These are phyloP conservation scores for Luffa acutangula DNA, from an alignment of 306 rosid species.

Conservation along the genomic window DNA sequence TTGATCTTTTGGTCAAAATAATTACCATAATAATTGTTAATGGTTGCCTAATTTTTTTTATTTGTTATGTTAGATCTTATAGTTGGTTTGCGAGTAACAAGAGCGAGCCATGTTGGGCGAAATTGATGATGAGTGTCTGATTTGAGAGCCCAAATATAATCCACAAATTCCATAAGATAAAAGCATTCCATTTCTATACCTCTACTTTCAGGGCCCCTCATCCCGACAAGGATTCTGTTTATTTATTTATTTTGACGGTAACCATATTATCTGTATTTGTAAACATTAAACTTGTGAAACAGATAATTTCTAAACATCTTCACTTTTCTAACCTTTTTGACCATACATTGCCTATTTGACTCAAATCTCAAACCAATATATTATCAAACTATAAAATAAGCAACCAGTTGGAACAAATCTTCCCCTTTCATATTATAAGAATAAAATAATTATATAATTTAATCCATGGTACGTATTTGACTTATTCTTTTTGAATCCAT, in stretches of 20 bases:
- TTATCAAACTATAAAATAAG: background rate
- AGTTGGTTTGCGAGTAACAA: background rate
- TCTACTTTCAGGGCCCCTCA: background rate
- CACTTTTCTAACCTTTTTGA: constrained; percentile 2
- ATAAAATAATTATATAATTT: too few relatives aligned
- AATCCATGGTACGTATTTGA: too few relatives aligned
- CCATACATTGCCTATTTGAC: background rate
- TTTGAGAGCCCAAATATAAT: background rate
- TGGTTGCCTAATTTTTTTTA: too few relatives aligned
- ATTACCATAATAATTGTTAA: too few relatives aligned
- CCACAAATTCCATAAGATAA: background rate
- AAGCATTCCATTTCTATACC: background rate
- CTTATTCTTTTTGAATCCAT: too few relatives aligned
- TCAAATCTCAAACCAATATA: background rate
- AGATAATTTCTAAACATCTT: background rate
- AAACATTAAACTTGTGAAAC: background rate
- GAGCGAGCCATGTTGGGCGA: background rate
- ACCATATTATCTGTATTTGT: background rate
- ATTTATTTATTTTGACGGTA: background rate
- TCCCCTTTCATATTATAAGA: too few relatives aligned
- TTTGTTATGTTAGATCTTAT: background rate
- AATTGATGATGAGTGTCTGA: background rate
- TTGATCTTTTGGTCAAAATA: too few relatives aligned
- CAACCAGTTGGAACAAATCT: background rate
- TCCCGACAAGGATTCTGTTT: background rate